Evolutionary conservation across 2,329 filamentous ascomycete genomes (phyloP).

Genomic region (Calycina herbarum): DNA sequence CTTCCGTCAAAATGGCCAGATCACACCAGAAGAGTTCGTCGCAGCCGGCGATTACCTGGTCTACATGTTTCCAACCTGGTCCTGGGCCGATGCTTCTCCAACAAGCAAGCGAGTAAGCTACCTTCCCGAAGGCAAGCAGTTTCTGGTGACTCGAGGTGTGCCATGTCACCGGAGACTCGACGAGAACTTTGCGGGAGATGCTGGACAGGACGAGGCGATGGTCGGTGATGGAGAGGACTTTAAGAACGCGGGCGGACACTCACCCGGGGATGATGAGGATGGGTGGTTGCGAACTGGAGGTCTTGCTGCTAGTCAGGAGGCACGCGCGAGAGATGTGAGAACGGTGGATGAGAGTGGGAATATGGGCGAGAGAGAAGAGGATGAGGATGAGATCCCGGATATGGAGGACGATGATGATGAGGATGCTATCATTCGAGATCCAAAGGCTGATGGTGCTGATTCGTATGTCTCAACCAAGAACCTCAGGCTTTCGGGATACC

Average conservation of each 20-base stretch:
- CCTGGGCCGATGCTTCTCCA: constrained; percentile 89
- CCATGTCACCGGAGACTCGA: constrained; percentile 90
- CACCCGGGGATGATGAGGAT: constrained; percentile 67
- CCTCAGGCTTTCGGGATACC: neutral
- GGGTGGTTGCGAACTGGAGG: constrained; percentile 92
- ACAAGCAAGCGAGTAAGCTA: constrained; percentile 75
- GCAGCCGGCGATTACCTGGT: constrained; percentile 95
- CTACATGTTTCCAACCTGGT: constrained; percentile 99
- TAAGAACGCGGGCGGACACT: constrained; percentile 46
- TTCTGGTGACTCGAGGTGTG: constrained; percentile 89
- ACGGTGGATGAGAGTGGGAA: constrained; percentile 90
- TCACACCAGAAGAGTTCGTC: constrained; percentile 96
- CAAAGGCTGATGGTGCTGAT: constrained; percentile 39
- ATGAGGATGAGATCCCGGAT: constrained; percentile 85
- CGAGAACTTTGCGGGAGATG: constrained; percentile 88
- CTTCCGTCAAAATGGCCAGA: constrained; percentile 90
- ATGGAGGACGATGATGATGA: constrained; percentile 98
- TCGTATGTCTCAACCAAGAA: constrained; percentile 28
- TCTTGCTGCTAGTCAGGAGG: constrained; percentile 70
- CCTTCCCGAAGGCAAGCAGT: constrained; percentile 89
- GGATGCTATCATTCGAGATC: constrained; percentile 90
- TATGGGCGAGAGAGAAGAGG: constrained; percentile 71
- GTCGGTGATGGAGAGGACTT: constrained; percentile 76
- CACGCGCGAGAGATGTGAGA: constrained; percentile 76
- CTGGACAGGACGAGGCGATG: constrained; percentile 81